Evolutionary conservation across 1,284 basidiomycete genomes (phyloP), one percentile per base, ranked within the genome.

Genomic region (Irpex sp.): DNA sequence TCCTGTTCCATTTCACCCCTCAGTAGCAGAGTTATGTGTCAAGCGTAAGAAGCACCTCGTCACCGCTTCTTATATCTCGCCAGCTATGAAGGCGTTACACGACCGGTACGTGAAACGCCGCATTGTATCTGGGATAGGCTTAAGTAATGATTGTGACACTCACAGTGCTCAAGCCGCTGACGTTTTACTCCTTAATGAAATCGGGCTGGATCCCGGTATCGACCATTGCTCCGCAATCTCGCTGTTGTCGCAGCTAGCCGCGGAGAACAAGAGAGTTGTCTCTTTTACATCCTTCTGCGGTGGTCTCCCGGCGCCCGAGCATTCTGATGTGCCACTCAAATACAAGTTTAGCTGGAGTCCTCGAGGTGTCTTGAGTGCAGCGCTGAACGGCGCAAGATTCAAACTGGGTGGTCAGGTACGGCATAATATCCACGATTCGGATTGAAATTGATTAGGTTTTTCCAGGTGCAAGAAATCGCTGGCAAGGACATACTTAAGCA

Each of bases 321-420:
- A 77, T 17, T 71, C 77, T 60, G 76, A 75, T 37, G 86, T 85
- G 9, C 86, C 94, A 1, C 78, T 97, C 15, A 86, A 90, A 36
- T 98, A 98, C 77, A 97, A 97, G 75, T 98, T 98, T 74, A 95
- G 93, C 65, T 98, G 95, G 96, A 93, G 88, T 61, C 95, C 96
- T 1, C 84, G 88, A 65, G 95, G 94, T 1, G 95, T 97, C 2
- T 78, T 98, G 47, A 86, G 84, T 13, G 95, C 95, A 1, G 90
- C 93, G 0, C 77, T 89, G 65, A 96, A 97, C 71, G 77, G 81
- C 0, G 95, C 95, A 6, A 75, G 75, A 64, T 97, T 90, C 77
- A 83, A 85, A 69, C 76, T 95, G 15, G 71, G 80, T 46, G 80
- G 81, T 3, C 70, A 85, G 74, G 89, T 90, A 36, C 17, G 60